Evolutionary conservation across 2,329 filamentous ascomycete genomes (phyloP), one percentile per base, ranked within the genome.

Genomic region (Fusarium oligoseptatum): DNA sequence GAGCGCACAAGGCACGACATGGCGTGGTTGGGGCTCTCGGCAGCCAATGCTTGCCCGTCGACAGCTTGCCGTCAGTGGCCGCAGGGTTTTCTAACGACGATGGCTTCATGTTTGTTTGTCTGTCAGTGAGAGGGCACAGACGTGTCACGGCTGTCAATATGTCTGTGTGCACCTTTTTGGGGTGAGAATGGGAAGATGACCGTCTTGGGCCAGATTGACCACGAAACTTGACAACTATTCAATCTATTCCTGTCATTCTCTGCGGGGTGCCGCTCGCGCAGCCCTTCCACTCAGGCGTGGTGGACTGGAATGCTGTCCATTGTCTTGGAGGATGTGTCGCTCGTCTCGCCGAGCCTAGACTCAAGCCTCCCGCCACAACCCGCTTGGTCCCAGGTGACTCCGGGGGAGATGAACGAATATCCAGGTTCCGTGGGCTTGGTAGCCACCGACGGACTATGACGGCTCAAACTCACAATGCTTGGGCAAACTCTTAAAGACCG

Each of bases 361-460:
- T 73, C 71, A 77, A 79, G 76, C 76, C 77, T 76, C 67, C 74
- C 76, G 77, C 77, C 77, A 79, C 77, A 66, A 39, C 52, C 72
- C 74, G 68, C 76, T 70, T 70, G 60, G 52, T 72, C 34, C 64
- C 68, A 73, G 63, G 66, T 76, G 68, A 70, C 73, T 75, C 68
- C 65, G 68, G 65, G 56, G 60, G 60, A 64, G 58, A 66, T 55
- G 52, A 64, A 65, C 17, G 60, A 70, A 65, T 55, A 57, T 68
- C 37, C 65, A 65, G 68, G 60, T 58, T 60, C 66, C 56, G 68
- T 72, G 71, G 75, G 72, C 66, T 68, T 70, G 60, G 60, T 66
- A 67, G 68, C 62, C 65, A 68, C 70, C 48, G 68, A 70, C 70
- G 63, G 70, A 69, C 67, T 64, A 67, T 62, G 72, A 71, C 60